These are phyloP conservation scores for Mycosphaerelloides madeirae DNA, from an alignment of 2,329 filamentous ascomycete genomes.

Conservation along the genomic window DNA sequence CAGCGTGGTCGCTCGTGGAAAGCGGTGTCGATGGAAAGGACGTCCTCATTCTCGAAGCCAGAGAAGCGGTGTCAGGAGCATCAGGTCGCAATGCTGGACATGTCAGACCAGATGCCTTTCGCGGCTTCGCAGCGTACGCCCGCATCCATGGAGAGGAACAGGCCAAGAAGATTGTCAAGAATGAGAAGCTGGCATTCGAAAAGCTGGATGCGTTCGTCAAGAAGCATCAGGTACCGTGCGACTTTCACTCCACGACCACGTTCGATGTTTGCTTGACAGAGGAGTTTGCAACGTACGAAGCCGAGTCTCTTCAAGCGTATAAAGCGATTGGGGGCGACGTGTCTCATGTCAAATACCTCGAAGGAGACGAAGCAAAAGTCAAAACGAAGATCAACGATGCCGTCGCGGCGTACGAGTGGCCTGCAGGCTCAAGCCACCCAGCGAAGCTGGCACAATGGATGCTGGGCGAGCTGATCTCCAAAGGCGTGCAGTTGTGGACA, in stretches of 20 bases:
- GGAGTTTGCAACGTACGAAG: conserved; percentile 45
- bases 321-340: conserved; percentile 42
- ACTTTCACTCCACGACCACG: conserved; percentile 45
- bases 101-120: conserved; percentile 45
- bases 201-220: conserved; percentile 40
- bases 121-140: conserved; percentile 44
- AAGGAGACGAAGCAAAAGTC: conserved; percentile 37
- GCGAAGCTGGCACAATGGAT: conserved; percentile 50
- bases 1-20: conserved; percentile 38
- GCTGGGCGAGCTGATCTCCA: conserved; percentile 34
- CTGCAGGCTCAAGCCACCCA: conserved; percentile 47
- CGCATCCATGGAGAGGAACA: conserved; percentile 41
- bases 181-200: conserved; percentile 41
- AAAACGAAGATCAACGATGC: conserved; percentile 38
- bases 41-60: conserved; percentile 41
- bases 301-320: conserved; percentile 38
- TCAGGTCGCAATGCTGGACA: conserved; percentile 45
- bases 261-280: conserved; percentile 48
- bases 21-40: conserved; percentile 32
- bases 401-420: conserved; percentile 49
- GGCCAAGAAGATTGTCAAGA: conserved; percentile 44
- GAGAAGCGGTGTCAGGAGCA: conserved; percentile 44
- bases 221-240: conserved; percentile 40
- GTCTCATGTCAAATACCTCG: conserved; percentile 39
- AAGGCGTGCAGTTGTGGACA: conserved; percentile 41